phyloP scores from a whole-genome alignment of 352 stramenopile genomes.

The Pythium chondricola region DNA sequence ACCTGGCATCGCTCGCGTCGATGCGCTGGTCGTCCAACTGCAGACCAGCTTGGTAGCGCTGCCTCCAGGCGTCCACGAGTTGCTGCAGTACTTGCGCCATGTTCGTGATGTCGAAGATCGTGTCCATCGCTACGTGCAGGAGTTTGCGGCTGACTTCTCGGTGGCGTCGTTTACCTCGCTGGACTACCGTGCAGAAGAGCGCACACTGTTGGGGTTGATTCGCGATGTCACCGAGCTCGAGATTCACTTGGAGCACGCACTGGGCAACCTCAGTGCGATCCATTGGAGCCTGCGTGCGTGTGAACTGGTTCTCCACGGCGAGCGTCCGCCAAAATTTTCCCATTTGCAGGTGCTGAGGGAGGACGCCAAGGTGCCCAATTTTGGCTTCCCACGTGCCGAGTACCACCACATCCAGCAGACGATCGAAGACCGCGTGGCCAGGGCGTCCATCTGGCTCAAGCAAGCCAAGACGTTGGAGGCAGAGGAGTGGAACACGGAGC shows the following conservation, averaged over 20 bases:
- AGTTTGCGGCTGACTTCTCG: constrained; percentile 51
- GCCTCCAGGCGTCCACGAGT: constrained; percentile 40
- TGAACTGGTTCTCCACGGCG: constrained; percentile 43
- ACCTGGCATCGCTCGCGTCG: constrained; percentile 40
- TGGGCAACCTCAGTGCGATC: constrained; percentile 48
- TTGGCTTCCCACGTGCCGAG: constrained; percentile 56
- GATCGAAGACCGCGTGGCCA: constrained; percentile 57
- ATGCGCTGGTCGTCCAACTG: constrained; percentile 50
- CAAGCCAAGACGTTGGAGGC: constrained; percentile 57
- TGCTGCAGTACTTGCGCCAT: constrained; percentile 46
- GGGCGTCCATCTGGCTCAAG: constrained; percentile 57
- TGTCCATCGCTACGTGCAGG: constrained; percentile 27
- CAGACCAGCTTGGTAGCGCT: constrained; percentile 45
- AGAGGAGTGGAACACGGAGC: constrained; percentile 63
- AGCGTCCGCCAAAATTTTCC: constrained; percentile 49
- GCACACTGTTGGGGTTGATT: constrained; percentile 37
- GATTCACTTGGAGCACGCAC: constrained; percentile 42
- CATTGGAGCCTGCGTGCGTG: constrained; percentile 79
- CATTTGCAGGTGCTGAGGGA: constrained; percentile 63
- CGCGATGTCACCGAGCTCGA: constrained; percentile 53
- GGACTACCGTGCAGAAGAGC: constrained; percentile 33
- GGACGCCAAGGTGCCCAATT: constrained; percentile 39
- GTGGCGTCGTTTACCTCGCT: constrained; percentile 35
- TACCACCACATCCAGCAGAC: constrained; percentile 67
- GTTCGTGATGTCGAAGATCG: constrained; percentile 33